Conservation (phyloP, 768 basidiomycete genomes). For the Hysterangium stoloniferum region DNA sequence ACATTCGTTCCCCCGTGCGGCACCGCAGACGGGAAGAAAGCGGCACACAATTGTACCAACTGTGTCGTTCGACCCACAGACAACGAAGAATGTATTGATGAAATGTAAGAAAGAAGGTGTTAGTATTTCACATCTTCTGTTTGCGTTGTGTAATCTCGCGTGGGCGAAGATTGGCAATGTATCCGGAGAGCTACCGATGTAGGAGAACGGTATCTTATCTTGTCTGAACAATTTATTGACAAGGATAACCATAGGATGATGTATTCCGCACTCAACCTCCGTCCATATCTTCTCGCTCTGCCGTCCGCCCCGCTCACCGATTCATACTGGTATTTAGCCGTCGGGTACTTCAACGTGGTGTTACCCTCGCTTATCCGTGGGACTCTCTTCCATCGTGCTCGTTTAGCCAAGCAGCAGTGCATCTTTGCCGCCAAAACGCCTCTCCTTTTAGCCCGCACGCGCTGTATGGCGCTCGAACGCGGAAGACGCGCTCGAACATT, state of each 20-base stretch:
- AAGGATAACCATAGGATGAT: slow-evolving; percentile 47
- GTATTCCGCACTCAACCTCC: slow-evolving; percentile 79
- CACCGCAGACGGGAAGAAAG: too few relatives aligned
- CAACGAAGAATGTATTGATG: slow-evolving; percentile 56
- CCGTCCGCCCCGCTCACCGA: slow-evolving; percentile 27
- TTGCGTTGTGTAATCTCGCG: slow-evolving; percentile 68
- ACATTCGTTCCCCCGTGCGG: slow-evolving; percentile 54
- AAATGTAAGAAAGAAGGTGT: slow-evolving; percentile 66
- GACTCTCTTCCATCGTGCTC: slow-evolving; percentile 72
- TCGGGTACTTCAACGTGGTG: slow-evolving; percentile 76
- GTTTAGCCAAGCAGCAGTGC: slow-evolving; percentile 61
- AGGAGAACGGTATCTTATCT: slow-evolving; percentile 17
- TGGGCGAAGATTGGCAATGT: slow-evolving; percentile 49
- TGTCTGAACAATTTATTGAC: slow-evolving; percentile 1
- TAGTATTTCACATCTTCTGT: slow-evolving; percentile 67
- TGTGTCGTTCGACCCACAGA: slow-evolving; percentile 43
- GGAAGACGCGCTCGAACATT: slow-evolving; percentile 53
- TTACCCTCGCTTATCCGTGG: slow-evolving; percentile 66
- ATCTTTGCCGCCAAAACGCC: slow-evolving; percentile 52
- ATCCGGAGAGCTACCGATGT: slow-evolving; percentile 43
- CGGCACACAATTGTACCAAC: slow-evolving; percentile 67
- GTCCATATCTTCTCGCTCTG: slow-evolving; percentile 41
- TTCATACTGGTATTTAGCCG: slow-evolving; percentile 78
- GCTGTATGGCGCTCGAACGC: slow-evolving; percentile 58
- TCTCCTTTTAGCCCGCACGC: slow-evolving; percentile 53